Percentiles rank a stretch among this genome's conserved stretches.
Evolutionary conservation across 495 filamentous ascomycete species (phyloP).

Genomic region (Achaetomiella virescens): DNA sequence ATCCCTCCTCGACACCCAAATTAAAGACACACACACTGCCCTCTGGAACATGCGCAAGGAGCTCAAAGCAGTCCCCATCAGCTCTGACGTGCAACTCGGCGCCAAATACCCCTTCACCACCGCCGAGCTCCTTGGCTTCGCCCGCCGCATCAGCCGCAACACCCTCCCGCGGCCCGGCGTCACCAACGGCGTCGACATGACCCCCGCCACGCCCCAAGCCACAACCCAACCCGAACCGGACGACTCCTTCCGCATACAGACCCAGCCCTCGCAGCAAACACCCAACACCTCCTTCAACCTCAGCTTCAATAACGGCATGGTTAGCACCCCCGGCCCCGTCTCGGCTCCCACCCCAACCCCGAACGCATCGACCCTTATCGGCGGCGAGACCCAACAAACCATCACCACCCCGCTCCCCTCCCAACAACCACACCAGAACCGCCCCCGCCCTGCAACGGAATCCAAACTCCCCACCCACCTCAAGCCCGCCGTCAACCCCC

Average conservation of each 20-base stretch:
- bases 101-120: slow-evolving; percentile 48
- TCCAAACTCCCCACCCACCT: slow-evolving; percentile 35
- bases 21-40: slow-evolving; percentile 51
- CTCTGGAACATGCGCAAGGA: slow-evolving; percentile 64
- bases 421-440: slow-evolving; percentile 10
- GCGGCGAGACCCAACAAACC: background rate
- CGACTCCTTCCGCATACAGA: slow-evolving; percentile 8
- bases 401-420: background rate
- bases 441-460: background rate
- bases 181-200: slow-evolving; percentile 31
- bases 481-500: slow-evolving; percentile 46
- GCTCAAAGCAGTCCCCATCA: slow-evolving; percentile 52
- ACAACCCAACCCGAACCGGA: background rate
- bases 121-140: slow-evolving; percentile 63
- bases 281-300: slow-evolving; percentile 20
- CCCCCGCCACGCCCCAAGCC: slow-evolving; percentile 8
- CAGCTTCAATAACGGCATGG: slow-evolving; percentile 8
- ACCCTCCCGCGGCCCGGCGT: slow-evolving; percentile 61
- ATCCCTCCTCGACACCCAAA: slow-evolving; percentile 53
- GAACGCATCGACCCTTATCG: too few relatives aligned
- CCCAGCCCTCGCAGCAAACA: slow-evolving; percentile 7
- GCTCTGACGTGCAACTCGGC: slow-evolving; percentile 37
- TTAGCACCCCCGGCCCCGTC: slow-evolving; percentile 4
- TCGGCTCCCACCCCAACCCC: background rate
- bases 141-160: slow-evolving; percentile 64